Evolutionary conservation across 1,284 basidiomycete genomes (phyloP), one percentile per base, ranked within the genome.

Genomic region (Somion occarium): DNA sequence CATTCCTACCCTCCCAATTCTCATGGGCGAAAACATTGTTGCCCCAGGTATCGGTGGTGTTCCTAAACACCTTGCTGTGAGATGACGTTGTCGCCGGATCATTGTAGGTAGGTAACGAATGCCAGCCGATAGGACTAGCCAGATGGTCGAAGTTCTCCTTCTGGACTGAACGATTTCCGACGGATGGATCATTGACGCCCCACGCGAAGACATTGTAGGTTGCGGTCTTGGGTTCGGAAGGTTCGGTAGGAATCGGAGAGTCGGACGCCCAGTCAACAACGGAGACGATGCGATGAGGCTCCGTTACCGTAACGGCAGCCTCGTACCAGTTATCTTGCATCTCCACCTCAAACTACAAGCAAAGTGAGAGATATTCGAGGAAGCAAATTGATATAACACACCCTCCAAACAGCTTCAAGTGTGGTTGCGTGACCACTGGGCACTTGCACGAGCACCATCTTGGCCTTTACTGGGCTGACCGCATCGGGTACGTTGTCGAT

Each of bases 1-100:
- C 65, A 64, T 87, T 88, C 60, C 75, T 77, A 26, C 94, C 94
- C 55, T 90, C 85, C 88, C 91, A 91, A 67, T 93, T 89, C 77
- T 92, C 91, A 57, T 93, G 91, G 1, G 90, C 86, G 57, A 91
- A 90, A 48, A 88, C 89, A 63, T 96, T 96, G 78, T 96, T 96
- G 50, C 94, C 94, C 74, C 83, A 86, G 0, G 93, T 96, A 5
- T 84, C 88, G 30, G 83, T 83, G 48, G 86, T 89, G 62, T 86
- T 87, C 56, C 80, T 70, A 73, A 83, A 64, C 62, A 67, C 53
- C 65, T 68, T 34, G 58, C 62, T 54, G 60, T 63, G 46, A 55
- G 45, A 44, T 24, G 54, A 46, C 54, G 51, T 52, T 37, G 66
- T 62, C 2, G 59, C 38, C 1, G 87, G 86, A 56, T 89, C 86